Evolutionary conservation across 2,329 filamentous ascomycete species (phyloP), one percentile per base, ranked within the genome.

Genomic region (Paracorniculantispora psalliotae): DNA sequence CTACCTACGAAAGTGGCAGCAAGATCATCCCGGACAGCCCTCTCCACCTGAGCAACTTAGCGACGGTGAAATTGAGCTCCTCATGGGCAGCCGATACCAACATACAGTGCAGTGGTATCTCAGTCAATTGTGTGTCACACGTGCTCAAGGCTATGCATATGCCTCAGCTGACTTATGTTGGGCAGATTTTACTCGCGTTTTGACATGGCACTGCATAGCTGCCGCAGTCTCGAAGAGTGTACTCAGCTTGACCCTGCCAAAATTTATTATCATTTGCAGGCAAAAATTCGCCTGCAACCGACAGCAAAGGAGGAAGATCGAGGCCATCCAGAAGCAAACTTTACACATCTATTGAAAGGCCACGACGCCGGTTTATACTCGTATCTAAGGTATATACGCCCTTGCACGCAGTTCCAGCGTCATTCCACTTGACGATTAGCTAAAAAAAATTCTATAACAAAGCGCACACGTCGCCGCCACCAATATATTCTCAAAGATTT

Each of bases 1-100:
- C 37, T 48, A 57, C 35, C n/a, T 19, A 21, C 33, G 19, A 1
- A 28, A 59, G 23, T 62, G 61, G 61, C 25, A 49, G 23, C 33
- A 37, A 37, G 12, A 37, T 15, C 33, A 37, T 37, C 7, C 33
- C 12, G 33, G 33, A 37, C 4, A 13, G 33, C 10, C 33, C 10
- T 15, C 5, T 4, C 33, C 33, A 37, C 33, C 33, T 6, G 10
- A 37, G 6, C 6, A 37, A 15, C 33, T 37, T 3, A 9, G 10
- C 12, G 4, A 37, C 10, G 17, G 7, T 15, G 33, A 37, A 12
- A 37, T 37, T 13, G 10, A 37, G 33, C 33, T 9, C 33, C 33
- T 37, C 12, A 37, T 37, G 4, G 17, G 33, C 12, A 37, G 4
- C 33, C 4, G 10, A 12, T 3, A 37, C 17, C 33, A 37, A 8